Conservation (phyloP, 345 rosid species). For the Camelina hispida region DNA sequence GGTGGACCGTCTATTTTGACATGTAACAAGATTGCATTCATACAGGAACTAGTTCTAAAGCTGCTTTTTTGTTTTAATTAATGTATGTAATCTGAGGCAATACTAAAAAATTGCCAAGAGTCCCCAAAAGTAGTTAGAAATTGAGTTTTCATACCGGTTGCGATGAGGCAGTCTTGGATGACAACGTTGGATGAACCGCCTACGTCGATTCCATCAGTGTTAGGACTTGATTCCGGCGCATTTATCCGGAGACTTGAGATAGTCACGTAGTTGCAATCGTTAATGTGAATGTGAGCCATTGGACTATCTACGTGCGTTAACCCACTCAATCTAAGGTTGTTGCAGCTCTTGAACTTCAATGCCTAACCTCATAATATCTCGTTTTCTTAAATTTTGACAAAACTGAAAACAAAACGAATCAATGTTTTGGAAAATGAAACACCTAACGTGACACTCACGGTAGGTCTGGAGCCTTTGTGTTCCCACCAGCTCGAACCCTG, state of each 20-base stretch:
- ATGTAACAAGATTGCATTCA: constrained; percentile 28
- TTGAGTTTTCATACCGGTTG: constrained; percentile 42
- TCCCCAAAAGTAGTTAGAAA: constrained; percentile 15
- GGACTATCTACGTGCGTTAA: constrained; percentile 45
- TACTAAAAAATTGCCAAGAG: constrained; percentile 5
- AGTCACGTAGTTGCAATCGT: constrained; percentile 39
- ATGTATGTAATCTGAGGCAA: not conserved
- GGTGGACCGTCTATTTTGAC: constrained; percentile 37
- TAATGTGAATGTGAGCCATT: constrained; percentile 47
- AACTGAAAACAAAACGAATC: not conserved
- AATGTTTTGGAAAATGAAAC: not conserved
- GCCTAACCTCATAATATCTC: constrained; percentile 36
- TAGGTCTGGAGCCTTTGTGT: constrained; percentile 45
- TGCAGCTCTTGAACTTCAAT: constrained; percentile 45
- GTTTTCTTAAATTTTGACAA: not conserved
- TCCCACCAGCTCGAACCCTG: constrained; percentile 56
- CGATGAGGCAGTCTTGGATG: constrained; percentile 41
- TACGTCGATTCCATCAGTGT: constrained; percentile 51
- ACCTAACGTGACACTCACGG: constrained; percentile 35
- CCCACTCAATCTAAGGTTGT: constrained; percentile 43
- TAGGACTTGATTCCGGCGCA: constrained; percentile 51
- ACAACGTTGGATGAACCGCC: constrained; percentile 42
- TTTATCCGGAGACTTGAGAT: constrained; percentile 42
- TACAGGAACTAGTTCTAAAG: not conserved
- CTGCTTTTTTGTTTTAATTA: not conserved